phyloP scores from a whole-genome alignment of 2,329 filamentous ascomycete genomes.

The Fusarium nygamai region DNA sequence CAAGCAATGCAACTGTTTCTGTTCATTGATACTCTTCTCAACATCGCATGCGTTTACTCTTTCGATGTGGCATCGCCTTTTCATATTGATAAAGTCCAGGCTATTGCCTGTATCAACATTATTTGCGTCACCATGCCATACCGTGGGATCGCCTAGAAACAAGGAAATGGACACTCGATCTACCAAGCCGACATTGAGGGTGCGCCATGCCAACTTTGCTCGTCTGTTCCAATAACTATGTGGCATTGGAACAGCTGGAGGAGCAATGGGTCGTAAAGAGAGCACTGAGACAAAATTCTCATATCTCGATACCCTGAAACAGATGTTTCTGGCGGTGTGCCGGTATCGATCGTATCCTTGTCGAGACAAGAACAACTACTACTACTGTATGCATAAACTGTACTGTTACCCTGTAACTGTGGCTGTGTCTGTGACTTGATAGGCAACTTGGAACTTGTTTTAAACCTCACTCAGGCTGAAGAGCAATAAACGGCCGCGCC shows the following conservation, averaged over 20 bases:
- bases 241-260: not conserved
- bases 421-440: not conserved
- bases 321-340: slow-evolving; percentile 34
- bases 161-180: not conserved
- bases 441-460: not conserved
- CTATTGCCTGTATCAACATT: not conserved
- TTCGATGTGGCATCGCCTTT: not conserved
- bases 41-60: not conserved
- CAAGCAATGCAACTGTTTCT: not conserved
- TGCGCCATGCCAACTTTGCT: not conserved
- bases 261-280: not conserved
- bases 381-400: not conserved
- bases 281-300: not conserved
- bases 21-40: not conserved
- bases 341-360: slow-evolving; percentile 23
- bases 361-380: not conserved
- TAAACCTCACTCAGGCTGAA: not conserved
- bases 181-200: not conserved
- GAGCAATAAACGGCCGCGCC: not conserved
- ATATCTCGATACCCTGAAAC: slow-evolving; percentile 36
- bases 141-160: not conserved
- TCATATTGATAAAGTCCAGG: not conserved
- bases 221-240: not conserved
- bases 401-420: slow-evolving; percentile 19
- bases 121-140: not conserved